Evolutionary conservation across 331 rosid genomes (phyloP).

Genomic region (Saraca asoca): DNA sequence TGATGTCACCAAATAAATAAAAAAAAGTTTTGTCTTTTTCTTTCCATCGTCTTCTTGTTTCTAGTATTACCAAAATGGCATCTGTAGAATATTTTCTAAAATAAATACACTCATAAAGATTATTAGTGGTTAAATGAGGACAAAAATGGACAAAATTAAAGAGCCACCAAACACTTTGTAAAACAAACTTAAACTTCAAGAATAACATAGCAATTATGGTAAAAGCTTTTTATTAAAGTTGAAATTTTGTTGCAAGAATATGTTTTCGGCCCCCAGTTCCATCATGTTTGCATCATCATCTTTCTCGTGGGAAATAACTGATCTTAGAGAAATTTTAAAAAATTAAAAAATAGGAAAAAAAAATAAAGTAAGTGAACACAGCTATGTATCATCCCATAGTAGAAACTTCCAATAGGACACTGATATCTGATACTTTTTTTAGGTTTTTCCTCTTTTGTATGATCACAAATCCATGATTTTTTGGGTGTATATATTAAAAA

Average conservation of each 20-base stretch:
- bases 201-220: constrained; percentile 19
- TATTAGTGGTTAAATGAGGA: constrained; percentile 29
- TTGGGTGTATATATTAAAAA: too few species aligned
- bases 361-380: too few species aligned
- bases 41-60: constrained; percentile 16
- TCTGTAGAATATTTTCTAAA: neutral
- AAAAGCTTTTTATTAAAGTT: constrained; percentile 28
- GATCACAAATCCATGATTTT: too few species aligned
- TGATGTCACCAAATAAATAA: too few species aligned
- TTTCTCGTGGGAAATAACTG: neutral
- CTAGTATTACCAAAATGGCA: too few species aligned
- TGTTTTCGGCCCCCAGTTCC: constrained; percentile 5
- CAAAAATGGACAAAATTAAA: constrained; percentile 25
- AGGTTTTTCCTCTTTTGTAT: too few species aligned
- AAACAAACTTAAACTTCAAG: constrained; percentile 40
- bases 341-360: too few species aligned
- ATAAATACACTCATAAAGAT: neutral
- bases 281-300: constrained; percentile 26
- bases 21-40: neutral
- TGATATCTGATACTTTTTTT: too few species aligned
- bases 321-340: constrained; percentile 1
- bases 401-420: too few species aligned
- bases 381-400: too few species aligned
- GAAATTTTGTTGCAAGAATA: constrained; percentile 13
- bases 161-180: constrained; percentile 25